Conservation (phyloP, 192 early-diverging fungal genomes). For the Coemansia sp. region DNA sequence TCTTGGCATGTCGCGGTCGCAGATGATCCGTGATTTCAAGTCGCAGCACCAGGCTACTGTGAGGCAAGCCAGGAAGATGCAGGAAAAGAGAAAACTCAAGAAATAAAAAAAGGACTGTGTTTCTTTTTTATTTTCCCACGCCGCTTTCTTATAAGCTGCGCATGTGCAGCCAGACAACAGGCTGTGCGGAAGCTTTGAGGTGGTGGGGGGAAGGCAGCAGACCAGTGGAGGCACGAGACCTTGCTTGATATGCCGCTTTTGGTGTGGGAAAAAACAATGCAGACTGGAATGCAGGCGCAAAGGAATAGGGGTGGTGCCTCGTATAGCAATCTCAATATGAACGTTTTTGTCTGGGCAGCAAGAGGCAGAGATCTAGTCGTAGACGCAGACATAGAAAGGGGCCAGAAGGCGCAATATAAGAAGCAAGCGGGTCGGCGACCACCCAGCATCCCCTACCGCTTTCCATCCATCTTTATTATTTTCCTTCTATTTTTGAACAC, state of each 20-base stretch:
- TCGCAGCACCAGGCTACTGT: constrained; percentile 32
- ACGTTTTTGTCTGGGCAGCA: too few relatives aligned
- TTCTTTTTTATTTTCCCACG: constrained; percentile 11
- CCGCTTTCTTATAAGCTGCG: background rate
- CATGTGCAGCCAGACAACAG: background rate
- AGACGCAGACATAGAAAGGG: too few relatives aligned
- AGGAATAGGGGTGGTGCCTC: too few relatives aligned
- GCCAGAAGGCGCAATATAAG: too few relatives aligned
- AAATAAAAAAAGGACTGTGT: background rate
- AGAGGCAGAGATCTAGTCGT: too few relatives aligned
- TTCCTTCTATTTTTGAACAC: background rate
- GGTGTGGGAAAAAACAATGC: background rate
- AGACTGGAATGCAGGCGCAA: constrained; percentile 3
- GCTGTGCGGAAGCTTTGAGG: background rate
- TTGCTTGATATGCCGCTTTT: background rate
- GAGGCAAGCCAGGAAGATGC: constrained; percentile 33
- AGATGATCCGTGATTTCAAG: constrained; percentile 42
- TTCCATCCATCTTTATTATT: background rate
- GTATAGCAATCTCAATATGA: too few relatives aligned
- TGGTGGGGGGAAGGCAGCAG: background rate
- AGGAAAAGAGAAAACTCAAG: constrained; percentile 10
- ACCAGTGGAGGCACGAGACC: background rate
- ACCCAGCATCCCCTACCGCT: background rate
- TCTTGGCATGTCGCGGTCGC: constrained; percentile 16
- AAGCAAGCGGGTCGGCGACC: too few relatives aligned